These are phyloP conservation scores for Gillenia trifoliata DNA, from an alignment of 306 rosid genomes.

Conservation along the genomic window DNA sequence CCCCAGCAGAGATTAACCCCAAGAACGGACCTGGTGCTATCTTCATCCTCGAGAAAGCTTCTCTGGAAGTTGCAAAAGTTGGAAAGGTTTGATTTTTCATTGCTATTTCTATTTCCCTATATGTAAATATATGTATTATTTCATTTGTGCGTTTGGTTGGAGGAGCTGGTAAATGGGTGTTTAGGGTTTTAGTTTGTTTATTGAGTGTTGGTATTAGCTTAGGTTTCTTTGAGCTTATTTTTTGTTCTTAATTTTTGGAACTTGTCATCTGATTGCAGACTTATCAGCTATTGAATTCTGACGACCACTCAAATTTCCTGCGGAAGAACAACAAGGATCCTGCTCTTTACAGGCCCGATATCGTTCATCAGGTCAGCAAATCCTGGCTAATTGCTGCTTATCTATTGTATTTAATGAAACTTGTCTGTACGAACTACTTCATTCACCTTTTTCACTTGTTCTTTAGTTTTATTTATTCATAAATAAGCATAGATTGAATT, in stretches of 20 bases:
- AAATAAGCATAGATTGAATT: neutral
- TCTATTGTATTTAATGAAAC: neutral
- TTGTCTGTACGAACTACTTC: neutral
- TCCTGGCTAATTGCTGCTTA: neutral
- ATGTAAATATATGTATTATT: too few species aligned
- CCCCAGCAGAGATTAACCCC: conserved; percentile 22
- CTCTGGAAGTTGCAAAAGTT: conserved; percentile 75
- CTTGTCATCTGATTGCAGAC: conserved; percentile 32
- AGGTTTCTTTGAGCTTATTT: neutral
- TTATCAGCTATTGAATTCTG: conserved; percentile 76
- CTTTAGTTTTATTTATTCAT: neutral
- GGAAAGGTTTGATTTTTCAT: conserved; percentile 53
- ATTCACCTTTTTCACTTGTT: neutral
- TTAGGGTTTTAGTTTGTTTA: neutral
- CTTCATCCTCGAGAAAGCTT: conserved; percentile 83
- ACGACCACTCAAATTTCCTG: conserved; percentile 67
- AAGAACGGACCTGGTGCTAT: conserved; percentile 39
- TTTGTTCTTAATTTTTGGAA: neutral
- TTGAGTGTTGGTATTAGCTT: neutral
- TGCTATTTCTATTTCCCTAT: too few species aligned
- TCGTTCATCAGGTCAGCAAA: conserved; percentile 66
- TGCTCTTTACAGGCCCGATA: conserved; percentile 78
- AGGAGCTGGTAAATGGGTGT: neutral
- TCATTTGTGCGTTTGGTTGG: neutral
- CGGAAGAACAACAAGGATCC: conserved; percentile 62